These are phyloP conservation scores for Nicotiana paniculata DNA, from an alignment of 257 asterid species.

Conservation along the genomic window DNA sequence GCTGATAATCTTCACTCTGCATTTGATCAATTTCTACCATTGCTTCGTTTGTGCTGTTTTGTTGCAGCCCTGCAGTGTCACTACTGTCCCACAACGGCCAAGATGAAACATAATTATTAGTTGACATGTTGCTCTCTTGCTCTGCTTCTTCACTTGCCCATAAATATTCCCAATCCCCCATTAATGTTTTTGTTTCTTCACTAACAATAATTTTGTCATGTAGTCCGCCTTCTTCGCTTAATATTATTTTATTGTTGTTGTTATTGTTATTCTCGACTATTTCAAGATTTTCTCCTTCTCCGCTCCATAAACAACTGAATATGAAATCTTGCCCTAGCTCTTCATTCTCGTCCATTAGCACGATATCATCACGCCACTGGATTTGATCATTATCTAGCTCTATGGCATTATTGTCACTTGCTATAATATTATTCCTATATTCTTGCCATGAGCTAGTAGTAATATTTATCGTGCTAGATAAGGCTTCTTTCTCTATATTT, in stretches of 20 bases:
- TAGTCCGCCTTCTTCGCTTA: too few relatives aligned
- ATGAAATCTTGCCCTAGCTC: not conserved
- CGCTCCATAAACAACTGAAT: not conserved
- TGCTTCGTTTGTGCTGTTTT: not conserved
- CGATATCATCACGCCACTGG: conserved; percentile 18
- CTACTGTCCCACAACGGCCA: conserved; percentile 28
- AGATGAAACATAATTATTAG: not conserved
- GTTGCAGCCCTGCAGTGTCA: not conserved
- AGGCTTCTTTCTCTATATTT: conserved; percentile 24
- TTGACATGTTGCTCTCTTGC: conserved; percentile 5
- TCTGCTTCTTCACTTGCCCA: not conserved
- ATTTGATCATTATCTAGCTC: not conserved
- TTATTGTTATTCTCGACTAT: not conserved
- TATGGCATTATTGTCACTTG: not conserved
- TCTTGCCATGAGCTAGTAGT: too few relatives aligned
- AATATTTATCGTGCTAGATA: not conserved
- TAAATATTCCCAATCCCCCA: not conserved
- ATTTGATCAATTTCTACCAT: conserved; percentile 16
- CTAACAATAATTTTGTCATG: not conserved
- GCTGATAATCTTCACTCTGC: conserved; percentile 5
- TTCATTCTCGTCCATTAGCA: not conserved
- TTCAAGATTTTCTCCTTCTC: not conserved
- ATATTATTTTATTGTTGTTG: not conserved
- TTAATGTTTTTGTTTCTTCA: not conserved
- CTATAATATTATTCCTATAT: too few relatives aligned